These are phyloP conservation scores for Tricladium varicosporioides DNA, from an alignment of 2,329 filamentous ascomycete genomes.

Conservation along the genomic window DNA sequence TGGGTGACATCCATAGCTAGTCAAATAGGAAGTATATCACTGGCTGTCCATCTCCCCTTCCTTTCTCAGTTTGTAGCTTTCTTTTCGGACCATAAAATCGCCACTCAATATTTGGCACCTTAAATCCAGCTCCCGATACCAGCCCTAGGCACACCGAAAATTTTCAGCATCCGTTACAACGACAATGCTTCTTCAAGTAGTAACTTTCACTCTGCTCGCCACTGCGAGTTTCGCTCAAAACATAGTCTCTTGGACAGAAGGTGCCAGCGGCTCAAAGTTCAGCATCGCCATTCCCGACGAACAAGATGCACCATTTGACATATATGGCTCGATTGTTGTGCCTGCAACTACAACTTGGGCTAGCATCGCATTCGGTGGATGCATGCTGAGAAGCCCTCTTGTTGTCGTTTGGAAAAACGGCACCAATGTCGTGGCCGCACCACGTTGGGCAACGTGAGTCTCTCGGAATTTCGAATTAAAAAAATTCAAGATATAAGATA, in stretches of 20 bases:
- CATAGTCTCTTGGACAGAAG: conserved; percentile 5
- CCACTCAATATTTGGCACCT: no score
- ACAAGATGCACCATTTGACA: conserved; percentile 11
- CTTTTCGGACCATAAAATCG: no score
- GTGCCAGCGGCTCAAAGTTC: conserved; percentile 7
- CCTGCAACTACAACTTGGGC: conserved; percentile 10
- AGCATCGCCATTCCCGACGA: conserved; percentile 10
- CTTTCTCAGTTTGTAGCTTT: no score
- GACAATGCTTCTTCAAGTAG: no score
- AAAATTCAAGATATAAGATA: neutral
- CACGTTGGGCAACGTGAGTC: conserved; percentile 14
- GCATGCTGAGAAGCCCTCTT: conserved; percentile 15
- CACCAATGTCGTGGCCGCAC: conserved; percentile 9
- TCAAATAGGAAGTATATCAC: no score
- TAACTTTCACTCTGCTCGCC: conserved; percentile 6
- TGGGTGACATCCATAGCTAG: no score
- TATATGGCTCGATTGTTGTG: conserved; percentile 8
- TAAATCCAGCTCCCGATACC: no score
- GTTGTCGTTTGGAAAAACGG: conserved; percentile 11
- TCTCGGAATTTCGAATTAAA: neutral
- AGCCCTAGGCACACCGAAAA: no score
- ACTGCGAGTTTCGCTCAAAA: conserved; percentile 1
- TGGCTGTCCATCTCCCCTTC: no score
- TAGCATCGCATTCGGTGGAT: conserved; percentile 14
- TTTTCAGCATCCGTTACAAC: no score